Base-by-base conservation (phyloP, 1,139 yeast genomes). In the Suhomyces anneliseae region DNA sequence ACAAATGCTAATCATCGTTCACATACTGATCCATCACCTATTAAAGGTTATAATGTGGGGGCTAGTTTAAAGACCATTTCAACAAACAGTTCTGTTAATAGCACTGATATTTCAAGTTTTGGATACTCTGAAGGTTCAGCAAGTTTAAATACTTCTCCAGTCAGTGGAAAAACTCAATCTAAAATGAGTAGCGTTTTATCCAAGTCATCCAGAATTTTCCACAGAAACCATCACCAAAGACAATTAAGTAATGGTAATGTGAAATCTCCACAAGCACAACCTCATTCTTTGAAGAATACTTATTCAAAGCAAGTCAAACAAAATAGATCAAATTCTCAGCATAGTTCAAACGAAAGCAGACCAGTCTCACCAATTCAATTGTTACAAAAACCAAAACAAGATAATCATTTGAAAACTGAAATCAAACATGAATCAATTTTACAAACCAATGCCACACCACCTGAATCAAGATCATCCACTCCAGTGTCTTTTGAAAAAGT, bases 261-360 rank as follows among this genome's bases (percentile, higher is more conserved):
- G 46, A 52, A 40, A 38, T 46, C 52, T 24, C 53, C 40, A 14
- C 50, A 34, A 34, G 34, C 47, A 1, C 47, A 42, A 27, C 38
- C 55, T 2, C 60, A 55, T 36, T 58, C 60, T 1, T 51, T 59
- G 32, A 59, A 63, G 36, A 65, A 65, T 43, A 60, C 72, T 2
- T 71, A 72, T 54, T 66, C 72, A 2, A 62, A 61, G 40, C 74
- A 65, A 41, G 71, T 70, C 19, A 67, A 62, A 39, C 68, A 66
- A 42, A 61, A 66, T 46, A 54, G 76, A 29, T 66, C 74, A 1
- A 69, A 65, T 46, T 64, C 68, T 7, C 51, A 48, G 26, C 51
- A 42, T 29, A 46, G 49, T n/a, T 40, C 51, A 9, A 46, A 35
- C 26, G 51, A 48, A 6, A 60, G 66, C 44, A 49, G 69, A 35